Conservation (phyloP, 768 basidiomycete species). For the Cyclocybe aegerita region DNA sequence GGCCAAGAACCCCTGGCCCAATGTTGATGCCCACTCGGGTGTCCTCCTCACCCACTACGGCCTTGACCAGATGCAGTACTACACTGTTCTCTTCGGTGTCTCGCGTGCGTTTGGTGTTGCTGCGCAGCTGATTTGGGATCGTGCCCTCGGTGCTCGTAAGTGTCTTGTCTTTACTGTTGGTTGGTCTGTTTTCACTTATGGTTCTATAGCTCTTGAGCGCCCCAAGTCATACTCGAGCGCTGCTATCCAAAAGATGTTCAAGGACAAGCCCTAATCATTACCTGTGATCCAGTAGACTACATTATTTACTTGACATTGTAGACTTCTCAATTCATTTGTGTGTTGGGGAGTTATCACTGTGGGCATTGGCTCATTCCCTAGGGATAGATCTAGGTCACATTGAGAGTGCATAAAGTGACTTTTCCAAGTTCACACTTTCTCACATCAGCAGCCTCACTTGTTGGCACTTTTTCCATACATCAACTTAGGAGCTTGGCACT, state of each 20-base stretch:
- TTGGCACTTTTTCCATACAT: too few species aligned
- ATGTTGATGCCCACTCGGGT: constrained; percentile 97
- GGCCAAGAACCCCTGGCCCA: constrained; percentile 95
- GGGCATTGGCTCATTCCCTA: too few species aligned
- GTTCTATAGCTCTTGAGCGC: constrained; percentile 68
- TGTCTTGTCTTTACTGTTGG: constrained; percentile 14
- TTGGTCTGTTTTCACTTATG: background rate
- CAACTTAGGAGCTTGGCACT: too few species aligned
- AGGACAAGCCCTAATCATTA: constrained; percentile 42
- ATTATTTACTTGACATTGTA: background rate
- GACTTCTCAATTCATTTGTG: too few species aligned
- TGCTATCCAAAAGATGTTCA: constrained; percentile 79
- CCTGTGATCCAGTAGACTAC: background rate
- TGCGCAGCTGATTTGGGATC: constrained; percentile 91
- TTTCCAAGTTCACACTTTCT: too few species aligned
- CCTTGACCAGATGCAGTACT: constrained; percentile 89
- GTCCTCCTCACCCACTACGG: constrained; percentile 86
- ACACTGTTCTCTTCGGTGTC: constrained; percentile 96
- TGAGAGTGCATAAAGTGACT: too few species aligned
- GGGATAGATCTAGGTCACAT: too few species aligned
- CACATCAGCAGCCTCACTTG: too few species aligned
- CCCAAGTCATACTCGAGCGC: constrained; percentile 89
- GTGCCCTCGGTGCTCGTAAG: constrained; percentile 88
- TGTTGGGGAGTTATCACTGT: too few species aligned
- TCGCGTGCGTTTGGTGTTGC: constrained; percentile 92